Percentiles rank a stretch among this genome's conserved stretches.
These are phyloP conservation scores for Symbiodinium natans DNA, from an alignment of 73 alveolate species.

Conservation along the genomic window DNA sequence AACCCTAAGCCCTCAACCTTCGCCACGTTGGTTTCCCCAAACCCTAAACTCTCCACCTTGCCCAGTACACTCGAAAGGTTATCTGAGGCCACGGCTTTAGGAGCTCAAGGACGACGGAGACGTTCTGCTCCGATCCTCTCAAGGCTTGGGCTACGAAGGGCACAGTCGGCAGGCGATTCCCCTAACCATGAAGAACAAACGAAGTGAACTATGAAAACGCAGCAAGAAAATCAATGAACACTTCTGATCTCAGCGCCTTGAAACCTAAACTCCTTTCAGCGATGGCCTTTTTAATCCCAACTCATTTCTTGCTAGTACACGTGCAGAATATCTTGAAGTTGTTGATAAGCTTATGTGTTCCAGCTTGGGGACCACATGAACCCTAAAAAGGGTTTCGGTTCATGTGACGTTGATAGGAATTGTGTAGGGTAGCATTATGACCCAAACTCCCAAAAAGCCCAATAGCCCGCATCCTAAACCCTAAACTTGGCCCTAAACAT, in stretches of 20 bases:
- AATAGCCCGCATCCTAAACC: too few species aligned
- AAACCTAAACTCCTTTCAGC: neutral
- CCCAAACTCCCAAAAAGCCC: too few species aligned
- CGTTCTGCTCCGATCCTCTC: slow-evolving; percentile 57
- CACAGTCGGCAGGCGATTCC: neutral
- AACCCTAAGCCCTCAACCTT: too few species aligned
- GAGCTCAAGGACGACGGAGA: slow-evolving; percentile 49
- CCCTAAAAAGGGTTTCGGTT: too few species aligned
- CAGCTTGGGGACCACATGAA: too few species aligned
- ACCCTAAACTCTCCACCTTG: too few species aligned
- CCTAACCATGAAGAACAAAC: neutral
- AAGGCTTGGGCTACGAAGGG: neutral
- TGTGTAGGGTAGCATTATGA: too few species aligned
- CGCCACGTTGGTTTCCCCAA: too few species aligned
- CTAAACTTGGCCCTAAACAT: neutral
- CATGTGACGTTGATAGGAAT: too few species aligned
- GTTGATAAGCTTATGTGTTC: too few species aligned
- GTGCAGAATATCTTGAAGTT: too few species aligned
- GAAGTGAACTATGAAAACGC: neutral
- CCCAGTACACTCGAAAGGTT: too few species aligned
- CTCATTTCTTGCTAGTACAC: neutral
- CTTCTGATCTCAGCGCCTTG: neutral
- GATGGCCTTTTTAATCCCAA: neutral
- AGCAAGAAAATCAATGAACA: neutral
- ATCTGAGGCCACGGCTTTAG: slow-evolving; percentile 26